Percentiles rank a stretch among this genome's conserved stretches.
Conservation (phyloP, 768 basidiomycete species). For the Collybia sp. region DNA sequence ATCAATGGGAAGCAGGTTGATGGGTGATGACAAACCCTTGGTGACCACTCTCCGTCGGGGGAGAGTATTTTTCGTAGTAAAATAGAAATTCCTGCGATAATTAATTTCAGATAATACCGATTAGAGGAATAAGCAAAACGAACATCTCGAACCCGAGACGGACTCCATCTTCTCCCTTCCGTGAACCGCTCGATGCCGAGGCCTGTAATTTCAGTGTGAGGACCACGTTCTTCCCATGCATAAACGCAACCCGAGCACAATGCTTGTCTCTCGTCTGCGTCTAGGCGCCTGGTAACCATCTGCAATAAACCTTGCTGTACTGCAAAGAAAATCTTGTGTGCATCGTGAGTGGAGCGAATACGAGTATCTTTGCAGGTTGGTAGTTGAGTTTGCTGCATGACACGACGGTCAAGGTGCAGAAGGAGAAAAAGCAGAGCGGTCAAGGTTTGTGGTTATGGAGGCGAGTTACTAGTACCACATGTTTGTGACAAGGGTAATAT, state of each 20-base stretch:
- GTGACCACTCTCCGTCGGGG: constrained; percentile 38
- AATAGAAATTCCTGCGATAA: constrained; percentile 70
- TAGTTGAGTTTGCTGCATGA: constrained; percentile 45
- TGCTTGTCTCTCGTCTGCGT: constrained; percentile 68
- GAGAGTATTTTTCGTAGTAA: constrained; percentile 72
- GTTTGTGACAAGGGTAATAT: constrained; percentile 4
- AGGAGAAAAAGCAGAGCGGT: background rate
- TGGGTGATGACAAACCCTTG: constrained; percentile 28
- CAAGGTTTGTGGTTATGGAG: background rate
- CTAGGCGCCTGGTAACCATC: constrained; percentile 74
- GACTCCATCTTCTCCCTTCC: constrained; percentile 79
- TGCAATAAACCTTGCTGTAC: constrained; percentile 57
- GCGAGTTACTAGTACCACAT: constrained; percentile 6
- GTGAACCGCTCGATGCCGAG: constrained; percentile 84
- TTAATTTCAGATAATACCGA: constrained; percentile 7
- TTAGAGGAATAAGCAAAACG: constrained; percentile 3
- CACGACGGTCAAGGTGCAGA: background rate
- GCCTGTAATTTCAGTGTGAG: constrained; percentile 70
- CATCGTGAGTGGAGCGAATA: constrained; percentile 73
- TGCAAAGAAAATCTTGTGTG: constrained; percentile 77
- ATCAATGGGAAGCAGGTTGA: background rate
- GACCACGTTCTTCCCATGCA: constrained; percentile 74
- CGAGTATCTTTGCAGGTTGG: constrained; percentile 71
- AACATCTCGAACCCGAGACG: constrained; percentile 80
- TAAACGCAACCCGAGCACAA: constrained; percentile 51